Conservation (phyloP, 805 yeast species). For the Metahyphopichia silvanorum region DNA sequence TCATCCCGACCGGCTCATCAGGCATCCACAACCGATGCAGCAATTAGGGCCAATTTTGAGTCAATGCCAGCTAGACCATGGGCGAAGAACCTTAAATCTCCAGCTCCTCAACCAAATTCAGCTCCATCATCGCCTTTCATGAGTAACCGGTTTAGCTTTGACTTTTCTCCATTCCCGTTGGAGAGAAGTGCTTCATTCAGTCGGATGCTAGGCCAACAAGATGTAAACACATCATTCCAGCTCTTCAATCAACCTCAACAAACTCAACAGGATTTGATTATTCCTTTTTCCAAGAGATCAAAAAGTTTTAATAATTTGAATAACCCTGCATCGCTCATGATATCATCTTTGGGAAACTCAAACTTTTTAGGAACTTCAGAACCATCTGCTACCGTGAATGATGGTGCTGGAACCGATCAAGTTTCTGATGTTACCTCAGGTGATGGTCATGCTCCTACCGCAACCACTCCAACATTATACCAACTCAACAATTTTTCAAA, state of each 20-base stretch:
- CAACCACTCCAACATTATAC: neutral
- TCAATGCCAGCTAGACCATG: constrained; percentile 2
- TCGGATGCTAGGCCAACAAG: constrained; percentile 1
- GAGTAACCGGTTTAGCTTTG: constrained; percentile 14
- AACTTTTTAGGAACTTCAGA: too few relatives aligned
- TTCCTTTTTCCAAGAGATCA: neutral
- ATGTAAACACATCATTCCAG: neutral
- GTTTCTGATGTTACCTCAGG: neutral
- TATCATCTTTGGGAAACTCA: too few relatives aligned
- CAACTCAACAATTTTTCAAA: neutral
- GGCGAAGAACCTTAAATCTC: constrained; percentile 7
- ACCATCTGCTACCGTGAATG: neutral
- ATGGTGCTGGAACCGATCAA: neutral
- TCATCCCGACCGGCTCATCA: constrained; percentile 3
- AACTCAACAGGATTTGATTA: constrained; percentile 3
- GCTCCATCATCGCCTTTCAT: constrained; percentile 16
- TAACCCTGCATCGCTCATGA: too few relatives aligned
- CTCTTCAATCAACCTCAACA: constrained; percentile 2
- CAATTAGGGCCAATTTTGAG: constrained; percentile 1
- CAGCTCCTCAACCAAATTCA: constrained; percentile 9
- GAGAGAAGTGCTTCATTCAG: constrained; percentile 5
- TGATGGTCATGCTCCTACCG: neutral
- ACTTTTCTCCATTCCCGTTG: constrained; percentile 10
- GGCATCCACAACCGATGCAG: constrained; percentile 1
- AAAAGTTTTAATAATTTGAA: too few relatives aligned